Conservation (phyloP, 2,329 filamentous ascomycete species). For the Trichoderma hamatum region DNA sequence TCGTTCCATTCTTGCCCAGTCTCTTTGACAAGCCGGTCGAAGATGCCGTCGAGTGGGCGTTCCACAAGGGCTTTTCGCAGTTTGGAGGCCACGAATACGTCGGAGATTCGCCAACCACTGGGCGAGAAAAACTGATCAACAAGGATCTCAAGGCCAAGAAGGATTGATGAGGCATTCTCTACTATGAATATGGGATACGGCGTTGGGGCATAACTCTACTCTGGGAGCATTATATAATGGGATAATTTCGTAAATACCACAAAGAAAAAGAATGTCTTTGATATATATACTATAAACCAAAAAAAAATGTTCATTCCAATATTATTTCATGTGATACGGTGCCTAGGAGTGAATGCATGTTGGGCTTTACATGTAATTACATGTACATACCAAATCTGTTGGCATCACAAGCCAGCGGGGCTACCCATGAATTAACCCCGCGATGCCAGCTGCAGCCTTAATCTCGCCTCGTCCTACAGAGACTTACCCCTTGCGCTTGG, state of each 20-base stretch:
- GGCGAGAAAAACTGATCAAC: slow-evolving; percentile 48
- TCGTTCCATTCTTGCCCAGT: slow-evolving; percentile 81
- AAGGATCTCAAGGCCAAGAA: slow-evolving; percentile 53
- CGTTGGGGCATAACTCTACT: slow-evolving; percentile 20
- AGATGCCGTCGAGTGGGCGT: slow-evolving; percentile 84
- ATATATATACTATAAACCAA: no score
- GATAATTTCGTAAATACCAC: neutral
- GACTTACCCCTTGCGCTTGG: slow-evolving; percentile 6
- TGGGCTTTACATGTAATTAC: neutral
- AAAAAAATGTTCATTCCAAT: no score
- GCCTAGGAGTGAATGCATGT: neutral
- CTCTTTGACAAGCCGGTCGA: slow-evolving; percentile 94
- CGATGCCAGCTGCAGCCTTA: slow-evolving; percentile 23
- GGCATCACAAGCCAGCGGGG: neutral
- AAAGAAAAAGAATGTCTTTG: neutral
- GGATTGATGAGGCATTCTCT: slow-evolving; percentile 34
- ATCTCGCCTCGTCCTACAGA: slow-evolving; percentile 6
- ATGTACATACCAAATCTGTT: neutral
- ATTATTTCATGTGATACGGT: neutral
- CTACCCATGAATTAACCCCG: neutral
- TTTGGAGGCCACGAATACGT: slow-evolving; percentile 67
- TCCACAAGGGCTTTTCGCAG: slow-evolving; percentile 77
- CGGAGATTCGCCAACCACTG: slow-evolving; percentile 57
- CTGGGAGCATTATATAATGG: neutral
- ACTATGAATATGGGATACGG: neutral